These are phyloP conservation scores for Retiboletus flavoniger DNA, from an alignment of 1,284 basidiomycete genomes.

Conservation along the genomic window DNA sequence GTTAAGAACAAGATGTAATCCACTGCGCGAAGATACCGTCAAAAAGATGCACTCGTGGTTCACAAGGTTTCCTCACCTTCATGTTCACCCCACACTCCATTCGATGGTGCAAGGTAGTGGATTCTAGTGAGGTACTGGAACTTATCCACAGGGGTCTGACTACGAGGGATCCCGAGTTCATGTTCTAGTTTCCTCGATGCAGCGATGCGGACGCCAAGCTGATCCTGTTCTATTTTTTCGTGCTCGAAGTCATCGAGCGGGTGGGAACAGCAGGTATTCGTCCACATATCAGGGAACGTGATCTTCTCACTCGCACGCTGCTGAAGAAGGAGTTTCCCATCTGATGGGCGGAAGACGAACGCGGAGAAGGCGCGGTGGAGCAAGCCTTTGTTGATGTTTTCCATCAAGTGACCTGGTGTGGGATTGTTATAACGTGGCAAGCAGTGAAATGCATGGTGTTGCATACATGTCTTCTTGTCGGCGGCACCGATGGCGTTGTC, in stretches of 20 bases:
- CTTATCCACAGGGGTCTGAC: constrained; percentile 76
- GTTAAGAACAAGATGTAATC: constrained; percentile 98
- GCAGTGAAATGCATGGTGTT: constrained; percentile 13
- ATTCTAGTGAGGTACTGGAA: constrained; percentile 97
- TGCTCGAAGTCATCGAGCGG: constrained; percentile 89
- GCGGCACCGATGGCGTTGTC: constrained; percentile 88
- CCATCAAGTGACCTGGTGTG: constrained; percentile 85
- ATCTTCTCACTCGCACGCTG: constrained; percentile 97
- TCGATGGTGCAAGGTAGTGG: constrained; percentile 94
- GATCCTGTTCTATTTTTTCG: constrained; percentile 76
- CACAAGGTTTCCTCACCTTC: constrained; percentile 65
- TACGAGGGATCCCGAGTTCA: constrained; percentile 88
- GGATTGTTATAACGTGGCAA: constrained; percentile 1
- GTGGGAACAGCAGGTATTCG: constrained; percentile 99
- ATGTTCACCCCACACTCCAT: constrained; percentile 97
- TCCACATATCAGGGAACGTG: constrained; percentile 99
- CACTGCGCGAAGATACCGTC: constrained; percentile 51
- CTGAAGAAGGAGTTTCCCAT: constrained; percentile 95
- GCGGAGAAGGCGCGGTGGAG: constrained; percentile 98
- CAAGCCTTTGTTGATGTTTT: constrained; percentile 92
- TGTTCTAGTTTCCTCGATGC: constrained; percentile 96
- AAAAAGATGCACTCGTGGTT: neutral
- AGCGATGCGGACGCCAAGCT: constrained; percentile 85
- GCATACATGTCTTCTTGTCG: constrained; percentile 95
- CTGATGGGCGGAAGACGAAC: constrained; percentile 92